Percentiles rank a stretch among this genome's conserved stretches.
Conservation (phyloP, 2,329 filamentous ascomycete species). For the Colletotrichum sp. region DNA sequence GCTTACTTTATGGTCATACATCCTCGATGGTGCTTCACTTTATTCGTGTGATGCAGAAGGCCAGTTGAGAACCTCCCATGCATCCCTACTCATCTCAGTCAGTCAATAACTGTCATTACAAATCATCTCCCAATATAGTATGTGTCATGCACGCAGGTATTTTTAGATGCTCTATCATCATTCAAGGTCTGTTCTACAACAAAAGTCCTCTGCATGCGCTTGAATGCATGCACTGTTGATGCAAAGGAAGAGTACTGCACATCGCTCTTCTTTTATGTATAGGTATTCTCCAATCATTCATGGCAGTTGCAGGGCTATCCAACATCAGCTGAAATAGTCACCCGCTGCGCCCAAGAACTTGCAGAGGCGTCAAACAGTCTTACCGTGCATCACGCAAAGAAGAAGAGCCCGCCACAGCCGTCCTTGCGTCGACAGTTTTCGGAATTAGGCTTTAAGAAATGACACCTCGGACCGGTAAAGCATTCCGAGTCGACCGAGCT, state of each 20-base stretch:
- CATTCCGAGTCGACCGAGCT: not conserved
- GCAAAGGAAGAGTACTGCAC: not conserved
- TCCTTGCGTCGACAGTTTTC: not conserved
- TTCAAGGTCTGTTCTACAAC: not conserved
- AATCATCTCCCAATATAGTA: not conserved
- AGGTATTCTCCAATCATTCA: not conserved
- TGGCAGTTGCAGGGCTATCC: not conserved
- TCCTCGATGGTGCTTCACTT: not conserved
- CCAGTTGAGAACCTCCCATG: not conserved
- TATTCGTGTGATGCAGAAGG: not conserved
- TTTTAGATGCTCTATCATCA: not conserved
- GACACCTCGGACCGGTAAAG: not conserved
- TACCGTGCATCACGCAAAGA: not conserved
- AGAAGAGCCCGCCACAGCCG: not conserved
- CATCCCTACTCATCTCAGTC: not conserved
- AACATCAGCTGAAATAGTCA: not conserved
- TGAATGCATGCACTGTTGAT: not conserved
- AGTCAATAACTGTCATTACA: not conserved
- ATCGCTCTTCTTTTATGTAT: not conserved
- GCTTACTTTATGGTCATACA: not conserved
- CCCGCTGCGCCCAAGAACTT: not conserved
- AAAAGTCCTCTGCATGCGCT: not conserved
- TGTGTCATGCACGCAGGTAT: not conserved
- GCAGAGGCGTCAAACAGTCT: not conserved
- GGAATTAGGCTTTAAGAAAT: not conserved